Conservation (phyloP, 495 filamentous ascomycete species). For the Jackrogersella minutella region DNA sequence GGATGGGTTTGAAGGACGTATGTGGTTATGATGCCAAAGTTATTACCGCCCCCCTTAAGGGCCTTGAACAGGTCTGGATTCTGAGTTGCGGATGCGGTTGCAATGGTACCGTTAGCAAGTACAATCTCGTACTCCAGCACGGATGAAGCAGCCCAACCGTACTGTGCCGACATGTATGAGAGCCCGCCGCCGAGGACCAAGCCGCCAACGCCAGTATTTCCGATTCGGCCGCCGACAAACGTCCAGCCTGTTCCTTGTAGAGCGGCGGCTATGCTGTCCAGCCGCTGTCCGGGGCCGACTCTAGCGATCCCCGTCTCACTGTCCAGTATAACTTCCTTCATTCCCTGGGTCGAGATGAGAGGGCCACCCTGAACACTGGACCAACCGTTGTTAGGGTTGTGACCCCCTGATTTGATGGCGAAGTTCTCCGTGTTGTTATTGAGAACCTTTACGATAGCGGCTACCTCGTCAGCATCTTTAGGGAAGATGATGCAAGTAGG, state of each 20-base stretch:
- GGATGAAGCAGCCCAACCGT: slow-evolving; percentile 64
- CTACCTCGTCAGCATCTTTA: slow-evolving; percentile 47
- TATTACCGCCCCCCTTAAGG: slow-evolving; percentile 59
- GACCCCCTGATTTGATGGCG: slow-evolving; percentile 61
- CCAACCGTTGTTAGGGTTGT: slow-evolving; percentile 59
- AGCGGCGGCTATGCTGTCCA: slow-evolving; percentile 56
- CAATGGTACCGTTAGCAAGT: slow-evolving; percentile 62
- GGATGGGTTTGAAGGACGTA: slow-evolving; percentile 58
- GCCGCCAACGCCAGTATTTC: slow-evolving; percentile 56
- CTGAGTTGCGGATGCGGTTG: slow-evolving; percentile 54
- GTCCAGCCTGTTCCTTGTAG: slow-evolving; percentile 57
- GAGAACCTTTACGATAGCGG: slow-evolving; percentile 45
- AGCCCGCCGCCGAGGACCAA: slow-evolving; percentile 55
- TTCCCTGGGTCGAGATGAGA: slow-evolving; percentile 58
- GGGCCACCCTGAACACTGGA: slow-evolving; percentile 61
- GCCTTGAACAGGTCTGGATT: slow-evolving; percentile 55
- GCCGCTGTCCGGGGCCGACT: slow-evolving; percentile 59
- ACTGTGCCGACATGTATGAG: slow-evolving; percentile 61
- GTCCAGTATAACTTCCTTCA: slow-evolving; percentile 56
- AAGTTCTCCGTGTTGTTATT: slow-evolving; percentile 53
- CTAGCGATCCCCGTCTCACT: slow-evolving; percentile 53
- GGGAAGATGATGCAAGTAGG: slow-evolving; percentile 60
- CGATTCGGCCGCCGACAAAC: slow-evolving; percentile 61
- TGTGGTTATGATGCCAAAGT: slow-evolving; percentile 60
- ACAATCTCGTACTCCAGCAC: slow-evolving; percentile 65